phyloP scores from a whole-genome alignment of 352 stramenopile species.

The Phytophthora europaea region DNA sequence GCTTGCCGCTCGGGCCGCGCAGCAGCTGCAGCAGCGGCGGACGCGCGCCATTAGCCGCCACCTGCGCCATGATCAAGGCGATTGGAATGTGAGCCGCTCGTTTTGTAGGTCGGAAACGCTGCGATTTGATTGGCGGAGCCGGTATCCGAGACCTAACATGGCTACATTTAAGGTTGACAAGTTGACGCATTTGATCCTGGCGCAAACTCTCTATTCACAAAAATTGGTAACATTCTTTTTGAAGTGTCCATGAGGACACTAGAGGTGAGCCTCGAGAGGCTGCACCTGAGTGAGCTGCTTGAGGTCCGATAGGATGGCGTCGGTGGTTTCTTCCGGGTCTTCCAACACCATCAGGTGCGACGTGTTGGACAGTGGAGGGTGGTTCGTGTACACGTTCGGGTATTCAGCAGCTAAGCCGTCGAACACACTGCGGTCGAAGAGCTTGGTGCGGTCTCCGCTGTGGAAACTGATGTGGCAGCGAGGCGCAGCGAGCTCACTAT shows the following conservation, averaged over 20 bases:
- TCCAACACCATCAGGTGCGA: slow-evolving; percentile 63
- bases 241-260: not conserved
- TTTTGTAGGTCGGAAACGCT: slow-evolving; percentile 13
- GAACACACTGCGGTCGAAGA: slow-evolving; percentile 30
- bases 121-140: slow-evolving; percentile 2
- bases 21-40: slow-evolving; percentile 69
- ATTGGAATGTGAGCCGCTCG: slow-evolving; percentile 29
- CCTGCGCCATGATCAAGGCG: slow-evolving; percentile 25
- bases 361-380: slow-evolving; percentile 32
- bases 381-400: slow-evolving; percentile 40
- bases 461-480: slow-evolving; percentile 29
- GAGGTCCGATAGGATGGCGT: slow-evolving; percentile 39
- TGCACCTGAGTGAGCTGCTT: slow-evolving; percentile 2
- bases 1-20: slow-evolving; percentile 56
- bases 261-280: slow-evolving; percentile 17
- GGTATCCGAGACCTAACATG: not conserved
- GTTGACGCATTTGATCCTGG: not conserved
- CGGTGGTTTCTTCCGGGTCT: slow-evolving; percentile 39
- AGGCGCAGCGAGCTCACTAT: slow-evolving; percentile 39
- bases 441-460: slow-evolving; percentile 34
- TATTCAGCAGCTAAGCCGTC: slow-evolving; percentile 15
- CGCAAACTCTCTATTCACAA: slow-evolving; percentile 13
- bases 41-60: slow-evolving; percentile 28
- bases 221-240: not conserved
- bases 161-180: not conserved